Conservation (phyloP, 78 protist genomes). For the Guillardia theta region DNA sequence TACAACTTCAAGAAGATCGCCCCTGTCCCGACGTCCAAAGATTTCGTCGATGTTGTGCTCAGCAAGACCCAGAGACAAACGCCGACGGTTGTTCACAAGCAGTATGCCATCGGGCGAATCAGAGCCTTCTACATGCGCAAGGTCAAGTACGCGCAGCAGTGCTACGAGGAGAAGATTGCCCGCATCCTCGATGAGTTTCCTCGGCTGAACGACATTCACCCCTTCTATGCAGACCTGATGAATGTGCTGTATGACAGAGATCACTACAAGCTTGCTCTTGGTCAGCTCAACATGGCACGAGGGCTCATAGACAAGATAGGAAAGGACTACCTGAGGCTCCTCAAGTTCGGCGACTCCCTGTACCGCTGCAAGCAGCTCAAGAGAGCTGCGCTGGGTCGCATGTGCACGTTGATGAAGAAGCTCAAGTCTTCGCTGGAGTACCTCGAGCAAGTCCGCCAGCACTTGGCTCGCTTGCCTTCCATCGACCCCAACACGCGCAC, state of each 20-base stretch:
- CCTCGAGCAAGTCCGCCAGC: conserved; percentile 99
- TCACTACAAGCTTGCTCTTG: conserved; percentile 99
- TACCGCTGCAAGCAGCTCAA: conserved; percentile 99
- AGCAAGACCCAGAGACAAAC: conserved; percentile 96
- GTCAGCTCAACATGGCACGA: conserved; percentile 85
- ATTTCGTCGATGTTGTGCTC: conserved; percentile 95
- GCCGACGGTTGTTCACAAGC: conserved; percentile 96
- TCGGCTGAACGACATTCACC: conserved; percentile 97
- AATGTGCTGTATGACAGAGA: conserved; percentile 98
- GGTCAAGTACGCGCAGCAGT: conserved; percentile 90
- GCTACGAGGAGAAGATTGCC: conserved; percentile 86
- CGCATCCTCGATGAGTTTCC: conserved; percentile 95
- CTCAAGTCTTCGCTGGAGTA: conserved; percentile 82
- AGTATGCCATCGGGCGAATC: conserved; percentile 85
- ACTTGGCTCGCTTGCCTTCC: conserved; percentile 96
- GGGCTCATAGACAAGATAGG: conserved; percentile 76
- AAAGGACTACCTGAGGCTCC: conserved; percentile 91
- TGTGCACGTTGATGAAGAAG: conserved; percentile 93
- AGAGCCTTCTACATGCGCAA: conserved; percentile 95
- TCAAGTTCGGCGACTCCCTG: conserved; percentile 98
- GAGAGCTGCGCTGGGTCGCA: conserved; percentile 99
- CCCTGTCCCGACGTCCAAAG: conserved; percentile 92
- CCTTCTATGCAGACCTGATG: conserved; percentile 98
- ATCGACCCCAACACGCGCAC: conserved; percentile 99
- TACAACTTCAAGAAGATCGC: conserved; percentile 92